These are phyloP conservation scores for Oryza officinalis DNA, from an alignment of 176 grass and related monocot genomes.

Conservation along the genomic window DNA sequence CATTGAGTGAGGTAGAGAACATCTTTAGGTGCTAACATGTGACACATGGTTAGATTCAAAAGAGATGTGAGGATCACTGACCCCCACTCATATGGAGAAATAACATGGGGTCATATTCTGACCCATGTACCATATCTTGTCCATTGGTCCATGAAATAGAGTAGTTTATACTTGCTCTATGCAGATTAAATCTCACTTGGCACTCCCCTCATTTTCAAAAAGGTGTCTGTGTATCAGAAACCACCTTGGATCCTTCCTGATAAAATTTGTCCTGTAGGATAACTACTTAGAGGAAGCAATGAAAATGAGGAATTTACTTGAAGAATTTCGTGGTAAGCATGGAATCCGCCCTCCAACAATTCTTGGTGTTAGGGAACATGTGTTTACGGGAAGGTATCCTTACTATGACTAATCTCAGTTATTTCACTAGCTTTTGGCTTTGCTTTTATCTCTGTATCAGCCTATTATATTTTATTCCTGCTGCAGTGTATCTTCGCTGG, in stretches of 20 bases:
- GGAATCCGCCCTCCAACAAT: slow-evolving; percentile 74
- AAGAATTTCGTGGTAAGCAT: slow-evolving; percentile 81
- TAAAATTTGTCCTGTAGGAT: slow-evolving; percentile 50
- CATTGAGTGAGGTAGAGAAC: neutral
- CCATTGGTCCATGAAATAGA: neutral
- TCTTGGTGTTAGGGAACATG: slow-evolving; percentile 94
- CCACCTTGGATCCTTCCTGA: slow-evolving; percentile 30
- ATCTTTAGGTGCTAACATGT: slow-evolving; percentile 3
- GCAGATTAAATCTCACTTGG: neutral
- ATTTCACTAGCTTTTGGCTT: slow-evolving; percentile 29
- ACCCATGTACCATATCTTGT: neutral
- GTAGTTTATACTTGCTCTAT: neutral
- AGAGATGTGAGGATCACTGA: neutral
- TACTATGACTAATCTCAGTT: slow-evolving; percentile 27
- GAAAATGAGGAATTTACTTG: slow-evolving; percentile 98
- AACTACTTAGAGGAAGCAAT: slow-evolving; percentile 97
- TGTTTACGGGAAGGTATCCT: slow-evolving; percentile 91
- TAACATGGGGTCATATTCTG: neutral
- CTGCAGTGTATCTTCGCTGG: slow-evolving; percentile 88
- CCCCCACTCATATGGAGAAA: neutral
- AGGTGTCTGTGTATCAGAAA: neutral
- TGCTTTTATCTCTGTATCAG: slow-evolving; percentile 7
- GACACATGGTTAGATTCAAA: neutral
- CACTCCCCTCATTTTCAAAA: neutral
- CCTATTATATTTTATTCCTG: slow-evolving; percentile 26